Base-by-base conservation (phyloP, 345 rosid species). In the Gynandropsis gynandra region DNA sequence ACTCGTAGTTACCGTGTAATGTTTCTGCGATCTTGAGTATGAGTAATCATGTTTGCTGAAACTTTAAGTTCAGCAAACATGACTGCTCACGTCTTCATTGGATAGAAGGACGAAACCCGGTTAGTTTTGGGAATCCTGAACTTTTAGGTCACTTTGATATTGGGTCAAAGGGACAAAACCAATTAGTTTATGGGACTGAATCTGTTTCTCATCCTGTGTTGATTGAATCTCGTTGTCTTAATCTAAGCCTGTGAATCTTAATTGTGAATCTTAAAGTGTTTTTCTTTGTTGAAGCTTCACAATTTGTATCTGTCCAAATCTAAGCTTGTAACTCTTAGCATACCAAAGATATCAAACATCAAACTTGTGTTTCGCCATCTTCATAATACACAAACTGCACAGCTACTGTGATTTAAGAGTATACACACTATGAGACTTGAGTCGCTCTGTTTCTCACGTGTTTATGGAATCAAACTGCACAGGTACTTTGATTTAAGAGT, bases 401-500 rank as follows among this genome's bases (percentile, higher is more conserved):
- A 89, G 95, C 72, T 87, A 84, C 71, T 66, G 72, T 59, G 92
- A 90, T 47, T 45, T 87, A 73, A 73, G 73, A 77, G 76, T 79
- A n/a, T n/a, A n/a, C n/a, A n/a, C n/a, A n/a, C n/a, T n/a, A n/a
- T n/a, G n/a, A n/a, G n/a, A n/a, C n/a, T n/a, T n/a, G n/a, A n/a
- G n/a, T n/a, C n/a, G n/a, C n/a, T n/a, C n/a, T n/a, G n/a, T n/a
- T n/a, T n/a, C n/a, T n/a, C n/a, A n/a, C n/a, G 11, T 27, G 47
- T 14, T 18, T 44, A 6, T 32, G 56, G 37, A 50, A 50, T 37
- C 9, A 39, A 43, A 57, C 19, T 5, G 5, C 24, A 5, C 70
- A 89, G 95, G 73, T 87, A 84, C 71, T 66, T 72, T 59, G 92
- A 90, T 47, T 45, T 87, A 73, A 73, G 73, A 77, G 76, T 79